Percentiles rank a stretch among this genome's conserved stretches.
Evolutionary conservation across 1,139 yeast genomes (phyloP).

Genomic region (Yarrowia galli): DNA sequence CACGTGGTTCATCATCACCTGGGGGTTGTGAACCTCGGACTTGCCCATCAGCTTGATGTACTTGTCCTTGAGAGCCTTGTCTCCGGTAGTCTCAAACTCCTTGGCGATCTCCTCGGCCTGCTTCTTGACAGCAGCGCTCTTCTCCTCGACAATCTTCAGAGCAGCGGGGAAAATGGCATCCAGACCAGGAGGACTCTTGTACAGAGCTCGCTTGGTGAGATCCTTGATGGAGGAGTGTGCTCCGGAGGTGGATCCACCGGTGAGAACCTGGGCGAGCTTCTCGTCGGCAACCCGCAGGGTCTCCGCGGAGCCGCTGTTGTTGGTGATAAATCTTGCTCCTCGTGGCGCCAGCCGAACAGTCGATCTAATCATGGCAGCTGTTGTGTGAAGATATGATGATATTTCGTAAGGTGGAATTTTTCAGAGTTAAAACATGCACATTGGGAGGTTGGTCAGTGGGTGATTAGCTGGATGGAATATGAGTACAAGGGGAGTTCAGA

Average conservation of each 20-base stretch:
- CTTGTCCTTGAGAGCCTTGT: conserved; percentile 41
- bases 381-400: conserved; percentile 6
- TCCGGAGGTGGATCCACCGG: background rate
- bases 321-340: conserved; percentile 36
- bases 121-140: conserved; percentile 49
- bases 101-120: conserved; percentile 48
- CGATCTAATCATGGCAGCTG: conserved; percentile 33
- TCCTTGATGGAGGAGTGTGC: conserved; percentile 30
- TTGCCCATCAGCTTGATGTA: conserved; percentile 51
- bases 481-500: no score
- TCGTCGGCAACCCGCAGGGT: conserved; percentile 43
- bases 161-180: conserved; percentile 78
- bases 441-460: no score
- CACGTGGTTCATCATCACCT: conserved; percentile 71
- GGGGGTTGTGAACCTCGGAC: conserved; percentile 81
- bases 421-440: conserved; percentile 26
- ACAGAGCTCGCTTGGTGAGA: conserved; percentile 48
- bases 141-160: conserved; percentile 63
- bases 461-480: no score
- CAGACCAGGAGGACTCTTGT: conserved; percentile 71
- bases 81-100: conserved; percentile 43
- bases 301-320: conserved; percentile 37
- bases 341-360: conserved; percentile 25
- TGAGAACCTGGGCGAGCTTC: conserved; percentile 3
- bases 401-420: conserved; percentile 17